Percentiles rank a stretch among this genome's conserved stretches.
These are phyloP conservation scores for Graphilbum fragrans DNA, from an alignment of 2,329 filamentous ascomycete species.

Conservation along the genomic window DNA sequence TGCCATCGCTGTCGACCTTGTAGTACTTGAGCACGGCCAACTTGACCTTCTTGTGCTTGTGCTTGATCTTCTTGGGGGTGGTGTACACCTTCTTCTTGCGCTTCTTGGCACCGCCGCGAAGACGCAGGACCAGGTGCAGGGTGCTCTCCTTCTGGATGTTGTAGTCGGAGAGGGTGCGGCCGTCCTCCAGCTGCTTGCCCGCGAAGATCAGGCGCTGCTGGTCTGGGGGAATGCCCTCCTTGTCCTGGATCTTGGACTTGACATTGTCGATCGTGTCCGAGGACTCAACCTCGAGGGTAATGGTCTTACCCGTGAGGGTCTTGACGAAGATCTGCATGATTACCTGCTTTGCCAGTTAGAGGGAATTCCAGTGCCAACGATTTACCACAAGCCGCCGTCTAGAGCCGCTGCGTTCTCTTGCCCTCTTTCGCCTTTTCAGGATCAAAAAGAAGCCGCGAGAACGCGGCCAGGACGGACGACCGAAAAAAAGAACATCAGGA, in stretches of 20 bases:
- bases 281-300: conserved; percentile 99
- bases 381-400: not conserved
- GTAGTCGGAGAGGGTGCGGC: conserved; percentile 98
- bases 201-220: conserved; percentile 99
- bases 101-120: conserved; percentile 99
- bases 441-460: not conserved
- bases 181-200: conserved; percentile 99
- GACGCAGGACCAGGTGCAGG: conserved; percentile 93
- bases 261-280: conserved; percentile 99
- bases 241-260: conserved; percentile 98
- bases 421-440: too few species aligned
- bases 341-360: conserved; percentile 31
- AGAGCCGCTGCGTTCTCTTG: not conserved
- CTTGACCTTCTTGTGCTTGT: conserved; percentile 99
- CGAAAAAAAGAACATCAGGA: not conserved
- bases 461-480: conserved; percentile 1
- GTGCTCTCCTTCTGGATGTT: conserved; percentile 99
- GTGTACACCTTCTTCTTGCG: conserved; percentile 99
- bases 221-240: conserved; percentile 98
- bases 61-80: conserved; percentile 99
- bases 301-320: conserved; percentile 98
- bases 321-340: conserved; percentile 70
- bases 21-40: conserved; percentile 99
- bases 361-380: too few species aligned
- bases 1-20: conserved; percentile 99